A percentile compares a stretch with the other conserved stretches of the same genome.
Conservation (phyloP, 345 rosid species). For the Erodium maritimum region DNA sequence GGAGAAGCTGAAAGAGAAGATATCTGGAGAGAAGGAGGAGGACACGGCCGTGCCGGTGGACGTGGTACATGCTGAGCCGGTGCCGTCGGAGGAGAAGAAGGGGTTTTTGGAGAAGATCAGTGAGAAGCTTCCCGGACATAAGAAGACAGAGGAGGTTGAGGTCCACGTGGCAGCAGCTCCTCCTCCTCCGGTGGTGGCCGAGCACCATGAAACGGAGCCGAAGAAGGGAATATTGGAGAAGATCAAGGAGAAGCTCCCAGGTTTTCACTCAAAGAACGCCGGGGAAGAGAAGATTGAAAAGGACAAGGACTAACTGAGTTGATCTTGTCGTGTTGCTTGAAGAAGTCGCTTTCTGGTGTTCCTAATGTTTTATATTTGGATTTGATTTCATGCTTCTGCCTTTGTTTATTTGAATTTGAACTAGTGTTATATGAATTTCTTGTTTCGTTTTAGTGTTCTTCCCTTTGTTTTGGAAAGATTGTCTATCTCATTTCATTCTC, state of each 20-base stretch:
- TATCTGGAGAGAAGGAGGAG: constrained; percentile 30
- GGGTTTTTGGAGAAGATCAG: constrained; percentile 47
- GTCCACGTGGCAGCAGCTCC: neutral
- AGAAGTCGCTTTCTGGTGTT: neutral
- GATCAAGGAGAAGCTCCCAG: constrained; percentile 89
- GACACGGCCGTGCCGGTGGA: constrained; percentile 29
- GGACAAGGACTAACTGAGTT: constrained; percentile 12
- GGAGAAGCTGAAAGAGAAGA: constrained; percentile 38
- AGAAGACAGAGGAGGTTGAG: constrained; percentile 20
- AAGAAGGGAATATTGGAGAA: constrained; percentile 77
- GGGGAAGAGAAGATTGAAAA: constrained; percentile 37
- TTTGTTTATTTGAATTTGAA: too few species aligned
- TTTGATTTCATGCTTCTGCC: neutral
- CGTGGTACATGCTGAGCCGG: constrained; percentile 7
- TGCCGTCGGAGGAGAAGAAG: constrained; percentile 47
- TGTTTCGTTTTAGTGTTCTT: too few species aligned
- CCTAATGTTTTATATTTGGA: neutral
- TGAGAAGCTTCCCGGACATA: constrained; percentile 52
- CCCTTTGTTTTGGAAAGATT: too few species aligned
- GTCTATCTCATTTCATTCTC: too few species aligned
- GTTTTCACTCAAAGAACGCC: constrained; percentile 41
- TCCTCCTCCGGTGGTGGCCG: neutral
- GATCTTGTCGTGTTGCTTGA: neutral
- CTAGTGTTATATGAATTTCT: too few species aligned
- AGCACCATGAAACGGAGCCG: neutral